These are phyloP conservation scores for Lolium rigidum DNA, from an alignment of 176 grass and related monocot species.

Conservation along the genomic window DNA sequence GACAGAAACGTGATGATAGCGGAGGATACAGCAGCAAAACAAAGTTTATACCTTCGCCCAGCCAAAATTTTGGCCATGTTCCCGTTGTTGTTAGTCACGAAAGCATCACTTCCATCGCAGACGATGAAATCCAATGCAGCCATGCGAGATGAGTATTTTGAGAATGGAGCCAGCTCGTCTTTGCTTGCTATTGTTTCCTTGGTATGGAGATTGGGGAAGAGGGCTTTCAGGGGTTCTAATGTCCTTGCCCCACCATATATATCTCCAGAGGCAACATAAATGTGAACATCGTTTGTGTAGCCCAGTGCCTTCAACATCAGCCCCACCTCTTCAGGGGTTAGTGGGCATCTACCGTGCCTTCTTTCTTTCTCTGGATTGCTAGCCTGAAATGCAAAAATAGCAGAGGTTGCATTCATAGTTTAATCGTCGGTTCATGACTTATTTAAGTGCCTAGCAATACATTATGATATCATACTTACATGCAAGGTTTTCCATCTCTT, in stretches of 20 bases:
- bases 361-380: slow-evolving; percentile 80
- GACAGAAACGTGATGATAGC: slow-evolving; percentile 2
- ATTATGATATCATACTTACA: slow-evolving; percentile 49
- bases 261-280: slow-evolving; percentile 86
- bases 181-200: slow-evolving; percentile 84
- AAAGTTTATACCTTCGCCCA: slow-evolving; percentile 58
- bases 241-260: slow-evolving; percentile 73
- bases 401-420: background rate
- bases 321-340: slow-evolving; percentile 85
- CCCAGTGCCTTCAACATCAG: slow-evolving; percentile 76
- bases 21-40: background rate
- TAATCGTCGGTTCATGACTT: background rate
- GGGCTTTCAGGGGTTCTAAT: slow-evolving; percentile 60
- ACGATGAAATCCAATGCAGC: slow-evolving; percentile 86
- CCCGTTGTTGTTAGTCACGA: slow-evolving; percentile 84
- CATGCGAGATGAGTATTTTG: slow-evolving; percentile 73
- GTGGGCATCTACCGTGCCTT: slow-evolving; percentile 76
- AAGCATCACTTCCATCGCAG: slow-evolving; percentile 81
- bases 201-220: slow-evolving; percentile 78
- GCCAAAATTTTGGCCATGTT: slow-evolving; percentile 92
- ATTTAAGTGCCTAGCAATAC: slow-evolving; percentile 24
- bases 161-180: slow-evolving; percentile 66
- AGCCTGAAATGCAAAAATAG: slow-evolving; percentile 50
- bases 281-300: slow-evolving; percentile 62
- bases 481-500: slow-evolving; percentile 82